Evolutionary conservation across 129 eudicot genomes (phyloP).

Genomic region (Lonicera japonica): DNA sequence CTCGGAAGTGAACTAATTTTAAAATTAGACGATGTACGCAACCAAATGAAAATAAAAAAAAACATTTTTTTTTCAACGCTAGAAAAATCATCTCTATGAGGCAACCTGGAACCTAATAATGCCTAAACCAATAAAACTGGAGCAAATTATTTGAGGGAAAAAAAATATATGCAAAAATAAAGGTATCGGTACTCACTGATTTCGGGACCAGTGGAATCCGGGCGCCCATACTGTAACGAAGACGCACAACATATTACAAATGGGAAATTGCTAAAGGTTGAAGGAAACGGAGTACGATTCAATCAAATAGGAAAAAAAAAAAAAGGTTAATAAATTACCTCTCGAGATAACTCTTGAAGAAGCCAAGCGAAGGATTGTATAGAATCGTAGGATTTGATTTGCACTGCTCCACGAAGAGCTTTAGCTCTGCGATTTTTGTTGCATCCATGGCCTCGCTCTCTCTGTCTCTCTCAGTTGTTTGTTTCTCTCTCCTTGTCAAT

Average conservation of each 20-base stretch:
- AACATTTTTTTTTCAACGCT: too few species aligned
- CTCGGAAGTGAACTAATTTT: too few species aligned
- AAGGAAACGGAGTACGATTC: background rate
- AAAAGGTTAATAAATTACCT: conserved; percentile 32
- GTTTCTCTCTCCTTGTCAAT: background rate
- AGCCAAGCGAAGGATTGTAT: conserved; percentile 56
- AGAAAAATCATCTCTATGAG: too few species aligned
- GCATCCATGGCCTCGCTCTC: conserved; percentile 38
- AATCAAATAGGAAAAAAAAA: background rate
- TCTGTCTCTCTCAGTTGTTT: conserved; percentile 6
- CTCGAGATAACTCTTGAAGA: conserved; percentile 60
- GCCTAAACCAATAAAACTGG: background rate
- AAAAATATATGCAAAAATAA: too few species aligned
- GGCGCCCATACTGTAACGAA: conserved; percentile 49
- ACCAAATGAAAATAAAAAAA: too few species aligned
- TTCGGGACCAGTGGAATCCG: conserved; percentile 35
- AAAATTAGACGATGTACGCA: too few species aligned
- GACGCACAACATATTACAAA: conserved; percentile 1
- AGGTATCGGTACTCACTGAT: conserved; percentile 26
- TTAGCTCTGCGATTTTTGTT: conserved; percentile 40
- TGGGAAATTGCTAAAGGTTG: background rate
- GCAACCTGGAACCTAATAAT: too few species aligned
- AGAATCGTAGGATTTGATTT: conserved; percentile 59
- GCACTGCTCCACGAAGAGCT: conserved; percentile 43
- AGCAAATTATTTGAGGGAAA: background rate